Conservation (phyloP, 192 early-diverging fungal species). For the Backusella sp. region DNA sequence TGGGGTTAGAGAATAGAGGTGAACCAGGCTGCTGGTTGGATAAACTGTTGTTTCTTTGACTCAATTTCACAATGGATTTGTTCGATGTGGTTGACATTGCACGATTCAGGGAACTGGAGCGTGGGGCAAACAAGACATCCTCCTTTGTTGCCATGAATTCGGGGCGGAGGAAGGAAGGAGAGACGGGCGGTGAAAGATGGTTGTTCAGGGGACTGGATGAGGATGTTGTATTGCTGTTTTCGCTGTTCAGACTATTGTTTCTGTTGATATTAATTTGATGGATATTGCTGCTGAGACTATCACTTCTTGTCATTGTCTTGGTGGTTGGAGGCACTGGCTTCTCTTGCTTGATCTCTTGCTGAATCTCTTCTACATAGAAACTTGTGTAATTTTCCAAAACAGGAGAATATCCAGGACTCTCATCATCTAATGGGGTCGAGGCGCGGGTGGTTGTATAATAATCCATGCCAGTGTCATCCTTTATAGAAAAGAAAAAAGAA, state of each 20-base stretch:
- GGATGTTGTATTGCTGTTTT: background rate
- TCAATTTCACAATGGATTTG: background rate
- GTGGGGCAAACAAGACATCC: slow-evolving; percentile 8
- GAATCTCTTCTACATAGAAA: background rate
- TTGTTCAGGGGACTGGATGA: background rate
- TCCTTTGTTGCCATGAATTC: background rate
- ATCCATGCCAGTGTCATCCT: background rate
- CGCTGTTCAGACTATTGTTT: background rate
- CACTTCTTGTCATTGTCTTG: background rate
- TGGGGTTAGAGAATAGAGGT: slow-evolving; percentile 9
- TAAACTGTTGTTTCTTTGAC: slow-evolving; percentile 1
- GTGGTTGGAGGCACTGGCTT: background rate
- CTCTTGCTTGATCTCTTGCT: background rate
- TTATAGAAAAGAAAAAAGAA: slow-evolving; percentile 2
- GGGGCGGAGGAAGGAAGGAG: background rate
- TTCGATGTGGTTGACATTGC: background rate
- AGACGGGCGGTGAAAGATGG: background rate
- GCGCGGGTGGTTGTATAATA: slow-evolving; percentile 10
- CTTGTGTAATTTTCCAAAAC: slow-evolving; percentile 15
- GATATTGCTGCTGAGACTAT: background rate
- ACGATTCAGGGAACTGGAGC: slow-evolving; percentile 13
- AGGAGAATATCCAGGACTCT: slow-evolving; percentile 17
- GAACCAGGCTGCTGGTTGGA: background rate
- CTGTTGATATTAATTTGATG: background rate
- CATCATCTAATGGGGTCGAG: background rate